These are phyloP conservation scores for Rhexocercosporidium sp. DNA, from an alignment of 2,329 filamentous ascomycete species.

Conservation along the genomic window DNA sequence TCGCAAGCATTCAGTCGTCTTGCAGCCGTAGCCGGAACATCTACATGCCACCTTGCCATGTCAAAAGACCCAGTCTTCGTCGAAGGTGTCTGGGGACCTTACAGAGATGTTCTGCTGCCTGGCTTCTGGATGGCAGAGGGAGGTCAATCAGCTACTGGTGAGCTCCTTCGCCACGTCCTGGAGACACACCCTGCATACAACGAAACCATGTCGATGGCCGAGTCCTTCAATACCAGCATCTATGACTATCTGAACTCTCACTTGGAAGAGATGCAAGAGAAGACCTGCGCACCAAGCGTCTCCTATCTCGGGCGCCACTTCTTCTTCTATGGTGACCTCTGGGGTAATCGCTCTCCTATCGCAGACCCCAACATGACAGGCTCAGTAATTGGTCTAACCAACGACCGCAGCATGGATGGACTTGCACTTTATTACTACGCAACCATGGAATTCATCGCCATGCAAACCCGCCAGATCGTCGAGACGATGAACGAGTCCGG, in stretches of 20 bases:
- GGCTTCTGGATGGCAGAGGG: constrained; percentile 97
- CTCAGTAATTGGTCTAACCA: constrained; percentile 83
- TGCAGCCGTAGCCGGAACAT: constrained; percentile 93
- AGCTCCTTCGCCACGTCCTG: constrained; percentile 90
- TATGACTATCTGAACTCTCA: constrained; percentile 95
- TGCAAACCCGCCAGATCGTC: constrained; percentile 95
- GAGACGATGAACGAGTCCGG: constrained; percentile 91
- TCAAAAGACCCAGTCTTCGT: constrained; percentile 93
- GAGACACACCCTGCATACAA: constrained; percentile 93
- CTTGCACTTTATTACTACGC: constrained; percentile 93
- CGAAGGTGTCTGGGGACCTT: constrained; percentile 94
- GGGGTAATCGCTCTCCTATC: constrained; percentile 93
- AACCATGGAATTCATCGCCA: constrained; percentile 96
- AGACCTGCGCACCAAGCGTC: constrained; percentile 73
- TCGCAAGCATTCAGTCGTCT: constrained; percentile 90
- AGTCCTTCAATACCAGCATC: constrained; percentile 84
- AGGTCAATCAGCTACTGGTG: constrained; percentile 94
- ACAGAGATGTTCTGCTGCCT: constrained; percentile 90
- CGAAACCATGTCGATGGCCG: constrained; percentile 77
- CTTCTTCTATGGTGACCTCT: constrained; percentile 98
- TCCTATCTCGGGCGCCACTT: constrained; percentile 89
- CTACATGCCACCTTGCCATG: constrained; percentile 97
- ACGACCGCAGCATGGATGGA: constrained; percentile 84
- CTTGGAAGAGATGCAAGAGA: constrained; percentile 75
- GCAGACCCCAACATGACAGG: constrained; percentile 94